Conservation (phyloP, 768 basidiomycete genomes). For the Amanita rimosa region DNA sequence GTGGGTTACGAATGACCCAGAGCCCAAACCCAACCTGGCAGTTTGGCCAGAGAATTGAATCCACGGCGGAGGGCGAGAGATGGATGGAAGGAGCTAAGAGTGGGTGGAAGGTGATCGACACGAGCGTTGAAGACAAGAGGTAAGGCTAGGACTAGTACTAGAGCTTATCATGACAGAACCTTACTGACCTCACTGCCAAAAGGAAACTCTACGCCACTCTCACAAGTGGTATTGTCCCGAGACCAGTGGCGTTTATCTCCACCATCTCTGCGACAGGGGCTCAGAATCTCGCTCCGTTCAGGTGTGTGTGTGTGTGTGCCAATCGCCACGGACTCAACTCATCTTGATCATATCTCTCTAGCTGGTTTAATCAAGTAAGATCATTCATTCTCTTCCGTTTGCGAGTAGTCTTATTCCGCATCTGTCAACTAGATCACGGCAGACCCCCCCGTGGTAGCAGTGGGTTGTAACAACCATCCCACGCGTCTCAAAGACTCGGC, state of each 20-base stretch:
- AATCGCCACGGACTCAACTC: no score
- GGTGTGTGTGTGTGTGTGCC: slow-evolving; percentile 5
- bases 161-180: not conserved
- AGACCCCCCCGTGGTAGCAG: slow-evolving; percentile 55
- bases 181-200: not conserved
- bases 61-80: slow-evolving; percentile 23
- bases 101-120: slow-evolving; percentile 28
- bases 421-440: slow-evolving; percentile 28
- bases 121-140: slow-evolving; percentile 22
- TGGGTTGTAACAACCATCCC: slow-evolving; percentile 24
- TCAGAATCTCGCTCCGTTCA: slow-evolving; percentile 53
- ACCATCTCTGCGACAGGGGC: slow-evolving; percentile 38
- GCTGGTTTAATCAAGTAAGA: slow-evolving; percentile 30
- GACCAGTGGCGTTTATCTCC: slow-evolving; percentile 67
- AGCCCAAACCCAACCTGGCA: slow-evolving; percentile 29
- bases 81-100: slow-evolving; percentile 33
- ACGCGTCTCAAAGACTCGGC: slow-evolving; percentile 42
- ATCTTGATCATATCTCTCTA: no score
- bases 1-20: slow-evolving; percentile 18
- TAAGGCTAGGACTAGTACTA: slow-evolving; percentile 13
- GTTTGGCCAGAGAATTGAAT: slow-evolving; percentile 21
- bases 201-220: slow-evolving; percentile 35
- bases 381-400: not conserved
- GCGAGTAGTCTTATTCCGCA: not conserved
- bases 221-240: slow-evolving; percentile 45